These are phyloP conservation scores for Solanum bulbocastanum DNA, from an alignment of 257 asterid species.

Conservation along the genomic window DNA sequence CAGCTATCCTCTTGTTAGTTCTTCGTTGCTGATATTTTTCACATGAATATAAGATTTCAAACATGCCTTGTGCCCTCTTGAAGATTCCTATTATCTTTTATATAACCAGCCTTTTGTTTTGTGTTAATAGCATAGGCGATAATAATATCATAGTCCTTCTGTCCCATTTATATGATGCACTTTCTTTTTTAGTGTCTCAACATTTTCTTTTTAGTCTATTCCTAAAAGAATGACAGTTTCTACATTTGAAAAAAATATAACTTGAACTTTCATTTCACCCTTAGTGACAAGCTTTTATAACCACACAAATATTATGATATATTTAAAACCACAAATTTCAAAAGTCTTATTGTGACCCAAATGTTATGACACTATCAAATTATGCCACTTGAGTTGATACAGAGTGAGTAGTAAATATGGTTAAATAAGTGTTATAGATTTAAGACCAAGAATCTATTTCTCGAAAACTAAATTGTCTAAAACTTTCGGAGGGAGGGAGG, in stretches of 20 bases:
- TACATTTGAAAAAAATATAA: background rate
- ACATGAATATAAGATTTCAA: background rate
- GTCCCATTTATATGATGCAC: background rate
- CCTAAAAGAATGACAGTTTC: background rate
- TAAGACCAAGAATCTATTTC: background rate
- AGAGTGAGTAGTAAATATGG: background rate
- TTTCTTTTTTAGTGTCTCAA: background rate
- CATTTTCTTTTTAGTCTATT: background rate
- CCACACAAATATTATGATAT: background rate
- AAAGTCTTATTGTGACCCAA: background rate
- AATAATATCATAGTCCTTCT: background rate
- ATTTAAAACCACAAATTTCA: background rate
- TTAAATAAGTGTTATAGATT: background rate
- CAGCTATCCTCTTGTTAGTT: background rate
- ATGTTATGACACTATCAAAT: background rate
- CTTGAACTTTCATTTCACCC: background rate
- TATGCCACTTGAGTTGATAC: background rate
- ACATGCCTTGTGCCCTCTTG: background rate
- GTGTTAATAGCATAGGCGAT: background rate
- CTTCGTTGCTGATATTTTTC: background rate
- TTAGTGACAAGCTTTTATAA: background rate
- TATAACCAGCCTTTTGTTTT: background rate
- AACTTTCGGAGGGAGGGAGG: background rate
- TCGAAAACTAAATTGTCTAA: background rate
- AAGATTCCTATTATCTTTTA: background rate